phyloP scores from a whole-genome alignment of 305 asterid genomes.

The Ilex paraguariensis region DNA sequence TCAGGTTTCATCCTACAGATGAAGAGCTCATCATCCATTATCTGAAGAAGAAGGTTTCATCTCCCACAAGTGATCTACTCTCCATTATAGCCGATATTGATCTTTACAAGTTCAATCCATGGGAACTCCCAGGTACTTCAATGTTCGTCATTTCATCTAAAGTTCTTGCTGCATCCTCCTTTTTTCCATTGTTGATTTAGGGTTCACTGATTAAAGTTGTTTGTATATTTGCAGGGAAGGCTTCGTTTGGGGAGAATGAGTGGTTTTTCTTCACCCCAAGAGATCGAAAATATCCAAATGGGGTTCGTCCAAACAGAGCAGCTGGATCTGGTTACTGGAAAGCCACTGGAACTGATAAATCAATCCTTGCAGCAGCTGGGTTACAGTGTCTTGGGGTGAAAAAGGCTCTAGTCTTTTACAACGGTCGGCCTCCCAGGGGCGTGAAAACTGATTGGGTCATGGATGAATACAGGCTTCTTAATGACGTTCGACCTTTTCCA shows the following conservation, averaged over 20 bases:
- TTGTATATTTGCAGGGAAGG: too few relatives aligned
- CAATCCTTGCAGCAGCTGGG: constrained; percentile 1
- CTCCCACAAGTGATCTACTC: background rate
- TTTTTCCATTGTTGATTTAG: too few relatives aligned
- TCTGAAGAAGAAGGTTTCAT: background rate
- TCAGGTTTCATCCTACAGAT: background rate
- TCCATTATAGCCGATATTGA: background rate
- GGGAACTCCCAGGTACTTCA: too few relatives aligned
- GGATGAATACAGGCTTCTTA: constrained; percentile 5
- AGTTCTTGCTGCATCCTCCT: too few relatives aligned
- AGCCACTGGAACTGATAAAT: background rate
- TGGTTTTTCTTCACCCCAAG: constrained; percentile 6
- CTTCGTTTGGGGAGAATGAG: background rate
- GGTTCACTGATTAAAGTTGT: too few relatives aligned
- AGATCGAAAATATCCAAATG: constrained; percentile 3
- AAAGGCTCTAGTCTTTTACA: constrained; percentile 4
- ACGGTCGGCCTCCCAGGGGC: constrained; percentile 5
- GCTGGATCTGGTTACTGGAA: too few relatives aligned
- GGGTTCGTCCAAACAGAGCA: constrained; percentile 4
- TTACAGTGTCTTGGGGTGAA: constrained; percentile 6
- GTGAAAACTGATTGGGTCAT: constrained; percentile 5
- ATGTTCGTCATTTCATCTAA: too few relatives aligned
- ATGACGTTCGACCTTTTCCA: background rate
- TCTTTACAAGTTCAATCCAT: too few relatives aligned
- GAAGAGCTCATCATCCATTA: background rate